Evolutionary conservation across 345 rosid species (phyloP).

Genomic region (Psidium friedrichsthalianum): DNA sequence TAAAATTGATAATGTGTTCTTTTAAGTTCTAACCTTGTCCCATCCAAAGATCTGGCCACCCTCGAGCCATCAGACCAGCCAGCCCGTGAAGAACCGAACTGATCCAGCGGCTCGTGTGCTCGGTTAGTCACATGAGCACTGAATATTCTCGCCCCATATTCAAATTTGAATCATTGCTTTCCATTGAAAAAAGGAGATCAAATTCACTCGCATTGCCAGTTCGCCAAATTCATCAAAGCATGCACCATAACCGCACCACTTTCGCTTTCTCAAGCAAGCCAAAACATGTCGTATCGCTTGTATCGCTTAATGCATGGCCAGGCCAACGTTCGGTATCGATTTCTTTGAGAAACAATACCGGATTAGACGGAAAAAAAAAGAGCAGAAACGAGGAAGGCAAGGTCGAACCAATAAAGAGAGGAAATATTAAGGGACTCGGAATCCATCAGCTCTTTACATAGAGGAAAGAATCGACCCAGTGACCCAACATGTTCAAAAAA

Average conservation of each 20-base stretch:
- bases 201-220: not conserved
- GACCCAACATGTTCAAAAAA: not conserved
- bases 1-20: not conserved
- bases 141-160: not conserved
- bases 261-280: not conserved
- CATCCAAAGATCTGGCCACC: not conserved
- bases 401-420: not conserved
- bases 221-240: not conserved
- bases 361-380: not conserved
- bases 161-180: not conserved
- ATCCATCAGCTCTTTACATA: not conserved
- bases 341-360: not conserved
- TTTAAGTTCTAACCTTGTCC: not conserved
- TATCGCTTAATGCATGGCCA: not conserved
- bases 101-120: not conserved
- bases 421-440: not conserved
- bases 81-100: not conserved
- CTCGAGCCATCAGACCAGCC: not conserved
- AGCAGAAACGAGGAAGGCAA: not conserved
- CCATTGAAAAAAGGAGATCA: not conserved
- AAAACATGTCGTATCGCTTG: not conserved
- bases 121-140: not conserved
- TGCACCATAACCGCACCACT: not conserved
- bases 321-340: not conserved
- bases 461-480: not conserved